These are phyloP conservation scores for Alternaria hordeiaustralica DNA, from an alignment of 2,329 filamentous ascomycete species.

Conservation along the genomic window DNA sequence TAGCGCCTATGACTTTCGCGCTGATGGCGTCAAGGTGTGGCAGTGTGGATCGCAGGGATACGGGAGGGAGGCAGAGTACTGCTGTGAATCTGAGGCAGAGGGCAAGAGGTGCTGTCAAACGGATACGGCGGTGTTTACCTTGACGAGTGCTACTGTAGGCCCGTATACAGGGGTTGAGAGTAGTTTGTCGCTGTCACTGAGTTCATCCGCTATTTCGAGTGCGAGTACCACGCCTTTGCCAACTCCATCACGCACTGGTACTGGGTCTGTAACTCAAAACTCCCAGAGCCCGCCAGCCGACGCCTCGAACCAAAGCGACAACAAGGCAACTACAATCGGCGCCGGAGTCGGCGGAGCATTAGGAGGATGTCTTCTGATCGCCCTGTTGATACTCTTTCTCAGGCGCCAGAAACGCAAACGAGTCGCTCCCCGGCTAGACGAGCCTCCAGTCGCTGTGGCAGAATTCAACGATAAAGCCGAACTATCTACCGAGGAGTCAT, in stretches of 20 bases:
- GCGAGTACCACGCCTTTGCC: neutral
- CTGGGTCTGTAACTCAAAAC: neutral
- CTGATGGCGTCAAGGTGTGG: neutral
- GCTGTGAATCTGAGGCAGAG: neutral
- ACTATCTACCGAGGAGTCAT: neutral
- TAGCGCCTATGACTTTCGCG: neutral
- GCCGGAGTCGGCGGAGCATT: neutral
- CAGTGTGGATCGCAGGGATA: neutral
- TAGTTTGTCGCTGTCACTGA: neutral
- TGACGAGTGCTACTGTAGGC: neutral
- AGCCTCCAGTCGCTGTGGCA: neutral
- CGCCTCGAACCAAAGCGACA: neutral
- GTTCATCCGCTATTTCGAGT: neutral
- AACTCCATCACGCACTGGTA: neutral
- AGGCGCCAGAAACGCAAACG: neutral
- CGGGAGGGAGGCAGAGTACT: neutral
- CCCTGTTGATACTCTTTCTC: neutral
- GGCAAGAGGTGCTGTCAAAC: neutral
- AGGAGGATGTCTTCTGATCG: neutral
- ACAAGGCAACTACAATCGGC: neutral
- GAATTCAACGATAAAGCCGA: neutral
- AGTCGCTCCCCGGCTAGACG: neutral
- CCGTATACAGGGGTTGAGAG: neutral
- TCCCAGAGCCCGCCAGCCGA: neutral
- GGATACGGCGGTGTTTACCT: neutral